phyloP scores from a whole-genome alignment of 2,329 filamentous ascomycete genomes.

The Catunica adiposa region DNA sequence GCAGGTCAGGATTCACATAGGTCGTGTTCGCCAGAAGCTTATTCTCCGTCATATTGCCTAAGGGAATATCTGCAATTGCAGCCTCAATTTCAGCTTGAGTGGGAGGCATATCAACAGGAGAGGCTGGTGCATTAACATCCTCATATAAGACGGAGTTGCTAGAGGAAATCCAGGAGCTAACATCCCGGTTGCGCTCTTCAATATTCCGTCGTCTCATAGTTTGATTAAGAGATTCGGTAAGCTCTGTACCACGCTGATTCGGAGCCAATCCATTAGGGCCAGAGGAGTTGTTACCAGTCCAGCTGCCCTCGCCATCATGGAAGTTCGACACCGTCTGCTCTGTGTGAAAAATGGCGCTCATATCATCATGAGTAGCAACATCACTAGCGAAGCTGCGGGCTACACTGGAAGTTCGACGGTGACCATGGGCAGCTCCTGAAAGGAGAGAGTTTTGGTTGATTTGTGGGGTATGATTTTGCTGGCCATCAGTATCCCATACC shows the following conservation, averaged over 20 bases:
- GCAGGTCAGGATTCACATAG: constrained; percentile 30
- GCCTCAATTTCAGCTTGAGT: not conserved
- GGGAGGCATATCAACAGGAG: not conserved
- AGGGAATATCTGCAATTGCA: constrained; percentile 21
- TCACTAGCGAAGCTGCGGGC: constrained; percentile 10
- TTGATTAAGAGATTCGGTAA: constrained; percentile 32
- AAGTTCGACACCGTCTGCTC: not conserved
- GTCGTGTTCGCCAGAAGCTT: constrained; percentile 31
- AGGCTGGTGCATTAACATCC: not conserved
- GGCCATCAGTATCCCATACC: not conserved
- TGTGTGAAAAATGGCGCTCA: constrained; percentile 5
- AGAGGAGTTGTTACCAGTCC: not conserved
- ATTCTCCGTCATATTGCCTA: constrained; percentile 35
- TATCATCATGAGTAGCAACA: constrained; percentile 9
- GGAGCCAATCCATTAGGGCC: constrained; percentile 6
- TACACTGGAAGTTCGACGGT: not conserved
- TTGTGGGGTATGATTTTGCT: not conserved
- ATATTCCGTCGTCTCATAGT: constrained; percentile 25
- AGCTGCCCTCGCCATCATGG: not conserved
- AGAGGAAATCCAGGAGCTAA: constrained; percentile 33
- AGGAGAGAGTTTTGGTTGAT: not conserved
- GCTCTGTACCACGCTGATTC: not conserved
- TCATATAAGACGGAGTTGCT: not conserved
- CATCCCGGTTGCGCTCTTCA: constrained; percentile 31
- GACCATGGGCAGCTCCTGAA: not conserved